Base-by-base conservation (phyloP, 1,284 basidiomycete genomes). In the Ceratobasidium sp. region DNA sequence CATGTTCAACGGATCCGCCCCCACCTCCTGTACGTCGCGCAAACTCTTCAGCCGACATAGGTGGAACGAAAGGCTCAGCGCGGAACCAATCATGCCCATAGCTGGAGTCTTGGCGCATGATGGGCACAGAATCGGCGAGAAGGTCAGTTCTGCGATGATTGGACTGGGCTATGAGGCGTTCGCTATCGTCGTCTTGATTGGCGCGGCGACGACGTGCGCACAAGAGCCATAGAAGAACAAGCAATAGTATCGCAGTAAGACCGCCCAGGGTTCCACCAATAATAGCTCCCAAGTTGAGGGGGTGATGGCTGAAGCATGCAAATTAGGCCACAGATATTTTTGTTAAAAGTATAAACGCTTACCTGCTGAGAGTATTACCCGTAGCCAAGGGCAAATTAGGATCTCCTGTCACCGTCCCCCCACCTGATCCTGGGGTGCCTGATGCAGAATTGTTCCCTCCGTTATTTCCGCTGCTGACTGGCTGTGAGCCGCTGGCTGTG, bases 221-320 rank as follows among this genome's bases (percentile, higher is more conserved):
- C 80, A 88, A 86, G 65, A 89, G 79, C 14, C 83, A 77, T 16
- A 85, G 73, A 34, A 87, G 80, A 0, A 82, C 78, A 23, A 87
- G 70, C 3, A 83, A 79, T 36, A 84, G 74, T 34, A 90, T 76
- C 28, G 80, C 80, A 16, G 84, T 82, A 26, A 91, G 77, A 3
- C 88, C 90, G 39, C 88, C 92, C 14, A 92, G 79, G 0, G 88
- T 86, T 3, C 90, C 90, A 1, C 91, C 91, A 1, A 88, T 87
- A 70, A 93, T 92, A 1, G 86, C 85, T 4, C 88, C 89, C 1
- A 83, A 80, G 73, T 91, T 86, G n/a, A 80, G 82, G 71, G 80
- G 75, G 48, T 45, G 72, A 14, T 26, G 41, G 45, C 50, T 64
- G 21, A 45, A 52, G 39, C 46, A 23, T 16, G 39, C 6, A 26